A percentile compares a stretch with the other conserved stretches of the same genome.
These are phyloP conservation scores for Ascoidea asiatica DNA, from an alignment of 805 yeast species.

Conservation along the genomic window DNA sequence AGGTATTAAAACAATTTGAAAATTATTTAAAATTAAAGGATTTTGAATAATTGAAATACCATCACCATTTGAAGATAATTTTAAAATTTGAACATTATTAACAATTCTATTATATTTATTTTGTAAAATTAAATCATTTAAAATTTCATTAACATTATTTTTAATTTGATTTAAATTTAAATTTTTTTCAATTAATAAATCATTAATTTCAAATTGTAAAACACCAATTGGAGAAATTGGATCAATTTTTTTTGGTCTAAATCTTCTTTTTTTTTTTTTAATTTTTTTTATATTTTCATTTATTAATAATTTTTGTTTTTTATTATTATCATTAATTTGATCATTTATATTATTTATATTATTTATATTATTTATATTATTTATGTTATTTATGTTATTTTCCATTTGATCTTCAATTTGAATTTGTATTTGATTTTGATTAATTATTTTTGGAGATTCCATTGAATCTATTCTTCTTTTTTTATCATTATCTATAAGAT, in stretches of 20 bases:
- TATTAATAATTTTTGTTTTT: no score
- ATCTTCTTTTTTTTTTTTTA: slow-evolving; percentile 34
- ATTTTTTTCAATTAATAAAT: slow-evolving; percentile 29
- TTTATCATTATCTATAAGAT: not conserved
- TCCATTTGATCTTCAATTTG: no score
- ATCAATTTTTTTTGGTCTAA: slow-evolving; percentile 51
- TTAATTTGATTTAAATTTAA: slow-evolving; percentile 31
- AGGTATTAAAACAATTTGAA: slow-evolving; percentile 69
- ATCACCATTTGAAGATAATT: slow-evolving; percentile 70
- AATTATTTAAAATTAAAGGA: slow-evolving; percentile 28
- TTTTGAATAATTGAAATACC: slow-evolving; percentile 63
- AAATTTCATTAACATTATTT: slow-evolving; percentile 53
- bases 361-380: no score
- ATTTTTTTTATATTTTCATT: slow-evolving; percentile 5
- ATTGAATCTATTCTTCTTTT: no score
- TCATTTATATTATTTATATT: not conserved
- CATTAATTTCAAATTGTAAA: slow-evolving; percentile 57
- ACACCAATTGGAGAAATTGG: slow-evolving; percentile 75
- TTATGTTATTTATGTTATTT: no score
- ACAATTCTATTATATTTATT: slow-evolving; percentile 45
- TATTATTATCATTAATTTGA: not conserved
- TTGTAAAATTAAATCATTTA: slow-evolving; percentile 39
- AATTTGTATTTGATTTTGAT: not conserved
- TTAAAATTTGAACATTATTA: slow-evolving; percentile 39
- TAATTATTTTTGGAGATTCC: not conserved